Base-by-base conservation (phyloP, 2,329 filamentous ascomycete species). In the Exophiala alcalophila region DNA sequence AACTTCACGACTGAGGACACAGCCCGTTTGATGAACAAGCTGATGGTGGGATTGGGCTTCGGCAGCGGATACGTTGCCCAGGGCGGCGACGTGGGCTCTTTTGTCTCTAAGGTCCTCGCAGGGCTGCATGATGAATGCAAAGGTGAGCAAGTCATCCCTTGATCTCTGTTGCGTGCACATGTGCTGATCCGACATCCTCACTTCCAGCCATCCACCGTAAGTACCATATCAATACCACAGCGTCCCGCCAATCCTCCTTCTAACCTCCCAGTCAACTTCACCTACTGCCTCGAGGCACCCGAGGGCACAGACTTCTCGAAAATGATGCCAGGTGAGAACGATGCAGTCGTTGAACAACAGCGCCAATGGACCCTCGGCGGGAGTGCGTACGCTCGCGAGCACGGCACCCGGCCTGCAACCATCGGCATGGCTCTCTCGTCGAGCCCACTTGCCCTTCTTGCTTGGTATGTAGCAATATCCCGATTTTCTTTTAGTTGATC, bases 81-180 rank as follows among this genome's bases (percentile, higher is more conserved):
- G 56, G 78, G 78, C 7, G 78, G 78, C 3, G 78, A 82, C 51
- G 62, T 81, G 2, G 73, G 76, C 2, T 67, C 65, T 29, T 59
- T 65, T 18, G 43, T 78, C 4, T 60, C 67, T 0, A 59, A 73
- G 9, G 49, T 66, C 0, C 56, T 79, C 30, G 68, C 66, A 3
- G 62, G 59, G 0, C 59, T 57, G 1, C 67, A 69, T 32, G 55
- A 66, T 0, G 65, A 68, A 31, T 78, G 73, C 58, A 76, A 72
- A 58, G 47, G 47, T 46, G 30, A 20, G 25, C 21, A 4, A 31
- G 7, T 4, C 21, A 19, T 73, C 21, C 15, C n/a, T 11, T n/a
- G n/a, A n/a, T n/a, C n/a, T n/a, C n/a, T n/a, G n/a, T n/a, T n/a
- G n/a, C n/a, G n/a, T n/a, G n/a, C n/a, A n/a, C n/a, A n/a, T n/a